Conservation (phyloP, 2,329 filamentous ascomycete genomes). For the Emydomyces testavorans region DNA sequence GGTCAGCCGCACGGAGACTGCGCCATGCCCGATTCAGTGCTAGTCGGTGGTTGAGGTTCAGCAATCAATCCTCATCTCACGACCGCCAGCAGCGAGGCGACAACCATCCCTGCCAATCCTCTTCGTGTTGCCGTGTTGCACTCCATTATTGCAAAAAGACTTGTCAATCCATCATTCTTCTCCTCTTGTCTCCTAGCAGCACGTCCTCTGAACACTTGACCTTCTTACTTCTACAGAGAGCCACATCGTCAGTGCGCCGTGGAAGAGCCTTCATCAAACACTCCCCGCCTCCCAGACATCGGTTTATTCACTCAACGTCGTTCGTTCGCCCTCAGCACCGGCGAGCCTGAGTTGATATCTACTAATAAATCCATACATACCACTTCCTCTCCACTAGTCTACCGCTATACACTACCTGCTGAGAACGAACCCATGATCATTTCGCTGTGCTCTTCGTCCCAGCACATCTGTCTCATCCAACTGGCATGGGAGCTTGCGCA, state of each 20-base stretch:
- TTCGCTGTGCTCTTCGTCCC: not conserved
- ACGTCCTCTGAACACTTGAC: not conserved
- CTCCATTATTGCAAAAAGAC: no score
- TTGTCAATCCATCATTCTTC: not conserved
- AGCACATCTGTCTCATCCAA: not conserved
- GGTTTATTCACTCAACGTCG: not conserved
- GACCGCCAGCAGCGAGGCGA: no score
- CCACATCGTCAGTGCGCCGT: not conserved
- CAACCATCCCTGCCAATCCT: not conserved
- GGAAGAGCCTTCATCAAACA: not conserved
- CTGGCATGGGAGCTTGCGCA: not conserved
- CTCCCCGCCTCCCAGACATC: not conserved
- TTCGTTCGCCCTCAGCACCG: not conserved
- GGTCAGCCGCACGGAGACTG: not conserved
- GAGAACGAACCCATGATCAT: no score
- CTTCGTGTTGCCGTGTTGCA: no score
- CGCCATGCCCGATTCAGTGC: constrained; percentile 6
- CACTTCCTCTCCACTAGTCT: no score
- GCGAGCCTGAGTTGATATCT: no score
- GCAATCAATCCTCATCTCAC: no score
- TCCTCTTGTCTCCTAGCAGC: not conserved
- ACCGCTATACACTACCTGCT: no score
- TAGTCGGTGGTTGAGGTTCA: not conserved
- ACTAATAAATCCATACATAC: no score
- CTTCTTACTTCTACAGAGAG: not conserved